Evolutionary conservation across 768 basidiomycete genomes (phyloP).

Genomic region (Lentinula detonsa): DNA sequence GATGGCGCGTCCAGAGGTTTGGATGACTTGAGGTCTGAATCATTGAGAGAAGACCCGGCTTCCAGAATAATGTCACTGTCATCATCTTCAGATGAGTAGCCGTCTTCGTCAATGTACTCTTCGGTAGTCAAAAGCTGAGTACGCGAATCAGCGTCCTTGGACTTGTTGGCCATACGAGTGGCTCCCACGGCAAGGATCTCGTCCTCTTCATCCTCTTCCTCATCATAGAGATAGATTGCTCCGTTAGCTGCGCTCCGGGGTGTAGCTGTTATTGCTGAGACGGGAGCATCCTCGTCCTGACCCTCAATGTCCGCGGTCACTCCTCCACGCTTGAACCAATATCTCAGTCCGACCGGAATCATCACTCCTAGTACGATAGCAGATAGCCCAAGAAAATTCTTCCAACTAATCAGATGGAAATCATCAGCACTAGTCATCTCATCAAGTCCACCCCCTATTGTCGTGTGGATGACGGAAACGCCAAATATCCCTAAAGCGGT

Average conservation of each 20-base stretch:
- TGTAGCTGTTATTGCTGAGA: neutral
- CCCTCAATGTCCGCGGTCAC: slow-evolving; percentile 18
- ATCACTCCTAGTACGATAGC: slow-evolving; percentile 89
- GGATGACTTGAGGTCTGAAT: neutral
- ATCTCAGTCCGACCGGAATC: slow-evolving; percentile 86
- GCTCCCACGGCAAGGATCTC: slow-evolving; percentile 55
- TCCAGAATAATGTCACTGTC: slow-evolving; percentile 74
- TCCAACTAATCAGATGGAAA: slow-evolving; percentile 90
- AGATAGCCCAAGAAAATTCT: slow-evolving; percentile 79
- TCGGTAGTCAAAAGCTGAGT: slow-evolving; percentile 20
- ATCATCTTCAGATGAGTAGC: slow-evolving; percentile 39
- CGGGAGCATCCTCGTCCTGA: slow-evolving; percentile 4
- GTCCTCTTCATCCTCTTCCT: slow-evolving; percentile 33
- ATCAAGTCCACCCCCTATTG: slow-evolving; percentile 89
- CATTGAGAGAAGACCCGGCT: slow-evolving; percentile 54
- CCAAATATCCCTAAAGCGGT: slow-evolving; percentile 90
- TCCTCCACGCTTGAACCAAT: slow-evolving; percentile 58
- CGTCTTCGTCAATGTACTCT: slow-evolving; percentile 29
- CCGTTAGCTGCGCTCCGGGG: neutral
- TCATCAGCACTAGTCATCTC: slow-evolving; percentile 93
- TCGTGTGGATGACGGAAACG: slow-evolving; percentile 89
- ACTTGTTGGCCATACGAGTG: slow-evolving; percentile 30
- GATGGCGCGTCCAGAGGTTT: neutral
- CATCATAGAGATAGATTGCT: slow-evolving; percentile 14
- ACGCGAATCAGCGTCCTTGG: slow-evolving; percentile 24